Conservation (phyloP, 208 protist genomes). For the Crithidia brevicula region DNA sequence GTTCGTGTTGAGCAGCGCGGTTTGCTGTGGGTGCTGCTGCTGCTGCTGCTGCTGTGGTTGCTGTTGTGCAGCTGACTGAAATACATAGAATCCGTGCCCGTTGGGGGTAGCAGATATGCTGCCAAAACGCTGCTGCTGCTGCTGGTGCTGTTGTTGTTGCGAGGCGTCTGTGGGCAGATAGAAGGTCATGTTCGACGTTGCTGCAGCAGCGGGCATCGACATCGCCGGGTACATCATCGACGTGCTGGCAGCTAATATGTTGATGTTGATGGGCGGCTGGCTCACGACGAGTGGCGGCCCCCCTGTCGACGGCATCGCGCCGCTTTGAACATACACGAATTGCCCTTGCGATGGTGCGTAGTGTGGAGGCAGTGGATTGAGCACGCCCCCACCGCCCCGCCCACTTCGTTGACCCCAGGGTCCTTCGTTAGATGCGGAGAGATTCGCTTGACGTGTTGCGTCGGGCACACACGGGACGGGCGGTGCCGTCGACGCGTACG, state of each 20-base stretch:
- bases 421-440: too few relatives aligned
- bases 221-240: background rate
- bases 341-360: slow-evolving; percentile 1
- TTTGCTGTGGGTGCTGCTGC: slow-evolving; percentile 8
- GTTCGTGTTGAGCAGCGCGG: slow-evolving; percentile 1
- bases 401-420: too few relatives aligned
- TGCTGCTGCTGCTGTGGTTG: slow-evolving; percentile 3
- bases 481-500: too few relatives aligned
- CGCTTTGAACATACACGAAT: slow-evolving; percentile 5
- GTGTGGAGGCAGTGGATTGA: background rate
- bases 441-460: too few relatives aligned
- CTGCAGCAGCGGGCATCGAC: background rate
- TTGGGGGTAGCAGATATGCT: too few relatives aligned
- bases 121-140: slow-evolving; percentile 7
- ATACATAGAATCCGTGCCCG: background rate
- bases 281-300: background rate
- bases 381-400: too few relatives aligned
- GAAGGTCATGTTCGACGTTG: background rate
- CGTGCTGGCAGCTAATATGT: background rate
- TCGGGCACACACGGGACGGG: too few relatives aligned
- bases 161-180: background rate
- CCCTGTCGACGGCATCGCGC: background rate
- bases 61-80: background rate
- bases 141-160: background rate
- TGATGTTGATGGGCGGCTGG: background rate